phyloP scores from a whole-genome alignment of 345 rosid genomes.

The Murraya paniculata region DNA sequence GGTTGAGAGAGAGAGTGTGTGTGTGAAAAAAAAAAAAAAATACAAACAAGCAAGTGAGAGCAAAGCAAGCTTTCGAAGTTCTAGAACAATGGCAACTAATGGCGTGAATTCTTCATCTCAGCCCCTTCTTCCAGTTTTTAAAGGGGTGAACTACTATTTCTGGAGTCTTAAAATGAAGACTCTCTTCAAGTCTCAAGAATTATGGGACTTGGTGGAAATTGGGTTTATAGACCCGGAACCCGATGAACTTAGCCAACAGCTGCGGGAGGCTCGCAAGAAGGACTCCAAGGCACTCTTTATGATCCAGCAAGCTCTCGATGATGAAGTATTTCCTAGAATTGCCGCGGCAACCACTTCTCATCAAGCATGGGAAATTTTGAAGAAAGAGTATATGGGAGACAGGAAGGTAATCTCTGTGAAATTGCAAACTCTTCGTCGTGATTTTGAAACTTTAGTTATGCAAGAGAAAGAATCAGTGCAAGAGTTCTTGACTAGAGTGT shows the following conservation, averaged over 20 bases:
- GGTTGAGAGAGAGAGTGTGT: too few species aligned
- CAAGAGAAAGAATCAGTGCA: not conserved
- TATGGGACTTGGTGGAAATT: not conserved
- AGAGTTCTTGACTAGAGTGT: not conserved
- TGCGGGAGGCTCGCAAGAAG: not conserved
- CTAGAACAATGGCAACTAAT: too few species aligned
- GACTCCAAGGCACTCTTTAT: not conserved
- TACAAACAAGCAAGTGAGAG: too few species aligned
- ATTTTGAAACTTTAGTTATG: not conserved
- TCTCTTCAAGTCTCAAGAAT: not conserved
- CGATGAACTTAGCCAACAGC: rapidly evolving
- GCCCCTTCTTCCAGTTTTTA: not conserved
- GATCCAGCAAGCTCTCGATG: not conserved
- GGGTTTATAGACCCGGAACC: not conserved
- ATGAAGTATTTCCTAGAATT: not conserved
- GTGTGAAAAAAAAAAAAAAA: too few species aligned
- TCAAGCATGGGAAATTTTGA: not conserved
- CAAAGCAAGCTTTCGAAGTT: too few species aligned
- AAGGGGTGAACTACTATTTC: not conserved
- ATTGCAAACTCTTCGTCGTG: not conserved
- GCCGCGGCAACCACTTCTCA: not conserved
- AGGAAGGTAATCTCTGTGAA: not conserved
- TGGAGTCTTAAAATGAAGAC: not conserved
- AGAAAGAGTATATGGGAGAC: not conserved
- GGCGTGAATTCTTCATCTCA: not conserved